Percentiles rank a stretch among this genome's conserved stretches.
phyloP scores from a whole-genome alignment of 2,329 filamentous ascomycete genomes.

The Proliferodiscus dingleyae region DNA sequence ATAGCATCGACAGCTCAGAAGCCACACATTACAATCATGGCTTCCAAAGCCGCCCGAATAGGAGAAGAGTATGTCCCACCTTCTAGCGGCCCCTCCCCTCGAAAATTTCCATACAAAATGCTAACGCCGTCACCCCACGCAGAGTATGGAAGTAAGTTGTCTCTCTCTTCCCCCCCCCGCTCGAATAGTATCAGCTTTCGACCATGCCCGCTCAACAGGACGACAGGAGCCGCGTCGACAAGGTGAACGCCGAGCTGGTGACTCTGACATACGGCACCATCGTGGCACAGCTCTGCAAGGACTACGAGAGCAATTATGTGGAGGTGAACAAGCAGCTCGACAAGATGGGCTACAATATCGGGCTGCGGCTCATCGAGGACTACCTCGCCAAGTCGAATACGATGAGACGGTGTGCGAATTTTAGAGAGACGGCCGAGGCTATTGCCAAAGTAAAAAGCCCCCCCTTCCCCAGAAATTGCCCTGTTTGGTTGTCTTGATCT shows the following conservation, averaged over 20 bases:
- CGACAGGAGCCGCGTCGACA: constrained; percentile 83
- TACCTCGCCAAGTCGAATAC: constrained; percentile 94
- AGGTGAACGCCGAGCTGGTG: constrained; percentile 96
- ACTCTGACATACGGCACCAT: constrained; percentile 97
- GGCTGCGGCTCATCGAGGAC: constrained; percentile 90
- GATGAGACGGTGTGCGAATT: constrained; percentile 83
- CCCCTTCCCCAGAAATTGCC: not conserved
- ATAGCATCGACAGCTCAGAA: not conserved
- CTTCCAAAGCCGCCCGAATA: constrained; percentile 63
- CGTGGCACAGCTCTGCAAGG: constrained; percentile 91
- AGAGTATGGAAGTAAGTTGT: constrained; percentile 36
- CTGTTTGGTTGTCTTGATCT: too few species aligned
- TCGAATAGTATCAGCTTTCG: too few species aligned
- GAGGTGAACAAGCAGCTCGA: constrained; percentile 98
- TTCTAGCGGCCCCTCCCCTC: not conserved
- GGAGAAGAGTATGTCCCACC: constrained; percentile 65
- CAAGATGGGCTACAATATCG: constrained; percentile 99
- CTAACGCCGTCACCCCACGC: constrained; percentile 18
- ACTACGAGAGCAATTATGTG: constrained; percentile 88
- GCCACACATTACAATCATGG: constrained; percentile 36
- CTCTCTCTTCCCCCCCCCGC: too few species aligned
- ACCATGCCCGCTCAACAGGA: too few species aligned
- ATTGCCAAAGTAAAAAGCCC: constrained; percentile 64
- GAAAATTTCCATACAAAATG: constrained; percentile 1
- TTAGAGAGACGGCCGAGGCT: constrained; percentile 94